These are phyloP conservation scores for Strobilomyces echinocephalus DNA, from an alignment of 768 basidiomycete species.

Conservation along the genomic window DNA sequence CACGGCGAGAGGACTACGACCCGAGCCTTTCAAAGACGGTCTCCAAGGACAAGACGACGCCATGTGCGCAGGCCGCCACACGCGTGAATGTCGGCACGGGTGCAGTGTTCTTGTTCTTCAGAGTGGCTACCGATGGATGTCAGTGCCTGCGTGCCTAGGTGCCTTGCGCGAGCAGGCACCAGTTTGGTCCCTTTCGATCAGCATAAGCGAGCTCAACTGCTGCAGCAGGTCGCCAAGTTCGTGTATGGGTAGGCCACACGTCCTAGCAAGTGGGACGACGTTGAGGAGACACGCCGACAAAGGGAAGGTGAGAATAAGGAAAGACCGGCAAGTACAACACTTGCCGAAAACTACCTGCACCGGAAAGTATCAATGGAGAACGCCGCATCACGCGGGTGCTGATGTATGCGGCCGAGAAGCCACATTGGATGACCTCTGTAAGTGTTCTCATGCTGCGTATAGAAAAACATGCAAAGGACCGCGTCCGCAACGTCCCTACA, in stretches of 20 bases:
- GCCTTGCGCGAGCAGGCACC: neutral
- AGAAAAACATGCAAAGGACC: neutral
- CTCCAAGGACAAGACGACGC: neutral
- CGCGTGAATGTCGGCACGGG: neutral
- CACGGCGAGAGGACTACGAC: too few species aligned
- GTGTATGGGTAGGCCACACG: neutral
- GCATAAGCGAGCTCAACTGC: neutral
- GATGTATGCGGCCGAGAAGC: neutral
- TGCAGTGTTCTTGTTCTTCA: neutral
- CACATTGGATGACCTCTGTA: neutral
- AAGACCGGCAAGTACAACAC: constrained; percentile 9
- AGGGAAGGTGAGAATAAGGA: constrained; percentile 5
- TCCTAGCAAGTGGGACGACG: neutral
- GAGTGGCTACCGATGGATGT: neutral
- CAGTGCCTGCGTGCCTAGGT: neutral
- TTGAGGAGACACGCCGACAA: neutral
- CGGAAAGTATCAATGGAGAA: neutral
- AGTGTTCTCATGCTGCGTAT: neutral
- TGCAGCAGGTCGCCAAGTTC: neutral
- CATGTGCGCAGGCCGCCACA: neutral
- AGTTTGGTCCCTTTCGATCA: constrained; percentile 7
- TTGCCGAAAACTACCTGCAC: constrained; percentile 2
- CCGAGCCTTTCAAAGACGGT: too few species aligned
- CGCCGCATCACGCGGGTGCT: too few species aligned
- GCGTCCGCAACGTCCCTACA: constrained; percentile 4